These are phyloP conservation scores for Gigaspora rosea DNA, from an alignment of 192 early-diverging fungal genomes.

Conservation along the genomic window DNA sequence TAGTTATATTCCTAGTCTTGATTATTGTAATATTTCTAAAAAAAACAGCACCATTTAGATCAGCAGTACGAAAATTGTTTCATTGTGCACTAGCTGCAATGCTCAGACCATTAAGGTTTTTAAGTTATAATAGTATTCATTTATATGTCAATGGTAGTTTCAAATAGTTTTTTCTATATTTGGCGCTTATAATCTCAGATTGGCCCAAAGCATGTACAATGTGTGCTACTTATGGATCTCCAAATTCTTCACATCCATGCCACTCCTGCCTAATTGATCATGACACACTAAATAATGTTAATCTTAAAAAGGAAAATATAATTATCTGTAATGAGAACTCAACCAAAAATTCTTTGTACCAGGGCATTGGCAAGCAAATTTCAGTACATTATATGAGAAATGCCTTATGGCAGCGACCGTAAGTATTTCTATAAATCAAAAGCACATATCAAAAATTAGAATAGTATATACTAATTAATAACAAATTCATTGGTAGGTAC, in stretches of 20 bases:
- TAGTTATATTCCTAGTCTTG: too few relatives aligned
- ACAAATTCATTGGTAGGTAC: not conserved
- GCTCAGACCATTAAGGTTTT: not conserved
- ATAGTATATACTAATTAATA: not conserved
- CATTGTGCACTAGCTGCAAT: too few relatives aligned
- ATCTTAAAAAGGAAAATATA: not conserved
- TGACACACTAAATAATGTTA: not conserved
- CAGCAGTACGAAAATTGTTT: too few relatives aligned
- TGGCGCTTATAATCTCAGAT: not conserved
- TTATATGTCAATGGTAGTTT: not conserved
- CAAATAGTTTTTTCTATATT: not conserved
- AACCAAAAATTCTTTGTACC: not conserved
- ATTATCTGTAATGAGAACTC: not conserved
- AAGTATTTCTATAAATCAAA: not conserved
- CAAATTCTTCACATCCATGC: not conserved
- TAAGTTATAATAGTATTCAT: not conserved
- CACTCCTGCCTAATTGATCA: not conserved
- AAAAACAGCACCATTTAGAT: too few relatives aligned
- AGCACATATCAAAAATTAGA: not conserved
- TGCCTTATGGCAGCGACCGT: not conserved
- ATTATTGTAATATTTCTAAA: too few relatives aligned
- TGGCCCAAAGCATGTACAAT: not conserved
- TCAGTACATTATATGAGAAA: not conserved
- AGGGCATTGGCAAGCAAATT: not conserved
- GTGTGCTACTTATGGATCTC: not conserved